Evolutionary conservation across 495 filamentous ascomycete genomes (phyloP).

Genomic region (Aspergillus leporis): DNA sequence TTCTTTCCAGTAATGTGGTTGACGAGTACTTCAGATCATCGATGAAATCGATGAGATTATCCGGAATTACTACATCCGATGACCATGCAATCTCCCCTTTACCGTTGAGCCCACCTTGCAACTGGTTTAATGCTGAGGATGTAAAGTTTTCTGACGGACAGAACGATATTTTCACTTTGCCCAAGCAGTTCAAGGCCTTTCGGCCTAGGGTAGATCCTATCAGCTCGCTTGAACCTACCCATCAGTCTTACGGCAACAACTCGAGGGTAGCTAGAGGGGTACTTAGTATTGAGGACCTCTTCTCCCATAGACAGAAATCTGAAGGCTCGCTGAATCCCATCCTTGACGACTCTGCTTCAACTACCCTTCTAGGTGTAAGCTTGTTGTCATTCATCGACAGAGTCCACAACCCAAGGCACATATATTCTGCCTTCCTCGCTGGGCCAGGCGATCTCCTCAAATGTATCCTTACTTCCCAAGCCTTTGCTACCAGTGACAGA

Average conservation of each 20-base stretch:
- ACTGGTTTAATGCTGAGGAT: not conserved
- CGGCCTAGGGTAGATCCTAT: not conserved
- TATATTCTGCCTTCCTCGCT: constrained; percentile 13
- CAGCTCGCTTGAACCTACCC: not conserved
- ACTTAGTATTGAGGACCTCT: not conserved
- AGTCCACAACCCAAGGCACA: not conserved
- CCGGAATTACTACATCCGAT: not conserved
- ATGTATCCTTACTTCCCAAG: constrained; percentile 1
- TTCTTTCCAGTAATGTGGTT: not conserved
- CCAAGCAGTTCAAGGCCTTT: not conserved
- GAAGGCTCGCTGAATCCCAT: not conserved
- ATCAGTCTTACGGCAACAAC: not conserved
- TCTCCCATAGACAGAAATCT: not conserved
- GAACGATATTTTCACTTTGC: not conserved
- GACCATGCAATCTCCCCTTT: not conserved
- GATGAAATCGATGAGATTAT: not conserved
- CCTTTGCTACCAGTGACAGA: constrained; percentile 12
- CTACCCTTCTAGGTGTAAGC: not conserved
- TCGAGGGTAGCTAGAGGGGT: not conserved
- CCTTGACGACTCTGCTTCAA: not conserved
- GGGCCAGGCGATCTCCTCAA: constrained; percentile 4
- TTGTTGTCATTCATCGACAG: not conserved
- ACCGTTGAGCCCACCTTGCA: not conserved
- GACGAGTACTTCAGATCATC: not conserved
- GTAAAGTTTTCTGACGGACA: not conserved